phyloP scores from a whole-genome alignment of 495 filamentous ascomycete species.

The Pseudomonodictys pantanalensis region DNA sequence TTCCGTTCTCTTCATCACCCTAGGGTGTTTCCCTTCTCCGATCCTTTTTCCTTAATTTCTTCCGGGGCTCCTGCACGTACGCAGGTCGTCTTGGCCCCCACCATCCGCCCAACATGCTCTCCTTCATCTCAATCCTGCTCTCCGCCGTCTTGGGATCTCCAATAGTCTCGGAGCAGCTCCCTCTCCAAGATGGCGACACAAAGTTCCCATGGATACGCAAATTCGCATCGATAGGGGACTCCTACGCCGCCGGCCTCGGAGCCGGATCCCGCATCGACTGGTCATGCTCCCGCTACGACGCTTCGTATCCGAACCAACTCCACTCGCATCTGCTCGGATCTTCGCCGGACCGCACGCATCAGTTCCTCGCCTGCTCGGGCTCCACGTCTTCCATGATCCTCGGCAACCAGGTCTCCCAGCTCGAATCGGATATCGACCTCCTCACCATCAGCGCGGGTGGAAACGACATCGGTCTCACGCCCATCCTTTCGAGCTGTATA shows the following conservation, averaged over 20 bases:
- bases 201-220: conserved; percentile 24
- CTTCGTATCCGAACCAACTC: conserved; percentile 21
- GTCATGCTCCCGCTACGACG: conserved; percentile 20
- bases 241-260: conserved; percentile 28
- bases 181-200: not conserved
- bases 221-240: conserved; percentile 27
- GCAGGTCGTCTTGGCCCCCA: too few species aligned
- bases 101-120: not conserved
- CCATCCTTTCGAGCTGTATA: conserved; percentile 26
- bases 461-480: conserved; percentile 26
- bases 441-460: conserved; percentile 30
- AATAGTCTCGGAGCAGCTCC: not conserved
- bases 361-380: conserved; percentile 30
- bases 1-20: too few species aligned
- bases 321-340: conserved; percentile 14
- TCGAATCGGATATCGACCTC: conserved; percentile 18
- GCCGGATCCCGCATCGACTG: conserved; percentile 23
- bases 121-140: not conserved
- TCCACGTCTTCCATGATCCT: conserved; percentile 14
- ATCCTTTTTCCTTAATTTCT: too few species aligned
- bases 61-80: too few species aligned
- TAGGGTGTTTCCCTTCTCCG: too few species aligned
- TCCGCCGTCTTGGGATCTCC: not conserved
- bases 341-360: conserved; percentile 3
- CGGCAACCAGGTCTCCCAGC: conserved; percentile 7